Conservation (phyloP, 345 rosid species). For the Pistacia vera region DNA sequence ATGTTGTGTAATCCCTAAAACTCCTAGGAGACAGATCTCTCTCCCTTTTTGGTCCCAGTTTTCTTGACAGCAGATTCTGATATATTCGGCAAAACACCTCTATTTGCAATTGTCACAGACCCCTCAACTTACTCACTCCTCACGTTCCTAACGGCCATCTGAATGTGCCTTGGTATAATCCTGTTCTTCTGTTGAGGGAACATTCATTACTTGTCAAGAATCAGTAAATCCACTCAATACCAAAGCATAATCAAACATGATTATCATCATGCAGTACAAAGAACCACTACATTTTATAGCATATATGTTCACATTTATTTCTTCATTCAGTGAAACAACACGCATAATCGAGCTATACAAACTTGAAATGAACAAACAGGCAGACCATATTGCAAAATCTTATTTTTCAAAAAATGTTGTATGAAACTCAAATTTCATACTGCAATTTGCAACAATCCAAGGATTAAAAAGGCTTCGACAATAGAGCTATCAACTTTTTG, state of each 20-base stretch:
- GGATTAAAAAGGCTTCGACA: background rate
- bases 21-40: too few species aligned
- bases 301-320: constrained; percentile 1
- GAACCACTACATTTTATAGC: background rate
- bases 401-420: background rate
- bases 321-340: background rate
- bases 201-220: constrained; percentile 27
- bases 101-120: too few species aligned
- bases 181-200: constrained; percentile 28
- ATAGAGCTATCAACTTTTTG: too few species aligned
- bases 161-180: too few species aligned
- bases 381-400: constrained; percentile 1
- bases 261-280: background rate
- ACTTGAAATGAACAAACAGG: constrained; percentile 1
- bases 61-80: too few species aligned
- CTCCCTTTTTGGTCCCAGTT: too few species aligned
- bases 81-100: too few species aligned
- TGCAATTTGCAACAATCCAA: background rate
- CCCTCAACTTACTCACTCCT: too few species aligned
- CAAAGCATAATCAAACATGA: background rate
- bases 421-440: background rate
- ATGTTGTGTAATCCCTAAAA: too few species aligned
- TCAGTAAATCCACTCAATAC: constrained; percentile 20
- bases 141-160: too few species aligned
- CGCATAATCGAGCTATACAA: background rate